Evolutionary conservation across 2,329 filamentous ascomycete species (phyloP).

Genomic region (Sodiomyces alkalinus): DNA sequence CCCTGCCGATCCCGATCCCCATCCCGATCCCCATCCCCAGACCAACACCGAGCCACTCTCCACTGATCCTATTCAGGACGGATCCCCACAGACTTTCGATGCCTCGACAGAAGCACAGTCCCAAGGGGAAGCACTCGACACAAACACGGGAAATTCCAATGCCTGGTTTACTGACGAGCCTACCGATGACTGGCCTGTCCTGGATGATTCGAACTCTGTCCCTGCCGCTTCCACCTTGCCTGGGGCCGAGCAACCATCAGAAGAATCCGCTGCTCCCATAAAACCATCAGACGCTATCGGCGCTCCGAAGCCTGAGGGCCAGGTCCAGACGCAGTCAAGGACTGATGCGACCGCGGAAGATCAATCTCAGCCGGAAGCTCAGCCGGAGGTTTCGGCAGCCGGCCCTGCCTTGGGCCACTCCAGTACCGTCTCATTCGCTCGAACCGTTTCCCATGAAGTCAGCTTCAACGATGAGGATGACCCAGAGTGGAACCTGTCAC

Average conservation of each 20-base stretch:
- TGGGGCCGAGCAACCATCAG: not conserved
- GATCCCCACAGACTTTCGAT: not conserved
- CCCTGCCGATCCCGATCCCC: conserved; percentile 5
- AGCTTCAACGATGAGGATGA: conserved; percentile 45
- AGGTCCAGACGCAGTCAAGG: not conserved
- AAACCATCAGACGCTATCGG: not conserved
- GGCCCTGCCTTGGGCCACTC: conserved; percentile 21
- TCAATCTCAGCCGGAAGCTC: conserved; percentile 1
- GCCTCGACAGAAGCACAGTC: not conserved
- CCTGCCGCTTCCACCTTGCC: not conserved
- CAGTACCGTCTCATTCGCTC: conserved; percentile 47
- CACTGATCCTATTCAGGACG: not conserved
- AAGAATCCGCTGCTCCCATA: not conserved
- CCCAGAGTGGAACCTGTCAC: conserved; percentile 37
- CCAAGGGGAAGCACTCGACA: too few species aligned
- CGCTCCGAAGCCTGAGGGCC: not conserved
- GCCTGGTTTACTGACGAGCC: conserved; percentile 1
- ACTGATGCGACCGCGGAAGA: too few species aligned
- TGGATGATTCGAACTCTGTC: conserved; percentile 5
- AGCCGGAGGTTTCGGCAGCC: conserved; percentile 1
- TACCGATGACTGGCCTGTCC: conserved; percentile 10
- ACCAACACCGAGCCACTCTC: not conserved
- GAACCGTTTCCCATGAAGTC: conserved; percentile 47
- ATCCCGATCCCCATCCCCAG: not conserved
- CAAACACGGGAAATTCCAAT: too few species aligned